Percentiles rank a stretch among this genome's conserved stretches.
Evolutionary conservation across 306 rosid genomes (phyloP).

Genomic region (Trifolium dubium): DNA sequence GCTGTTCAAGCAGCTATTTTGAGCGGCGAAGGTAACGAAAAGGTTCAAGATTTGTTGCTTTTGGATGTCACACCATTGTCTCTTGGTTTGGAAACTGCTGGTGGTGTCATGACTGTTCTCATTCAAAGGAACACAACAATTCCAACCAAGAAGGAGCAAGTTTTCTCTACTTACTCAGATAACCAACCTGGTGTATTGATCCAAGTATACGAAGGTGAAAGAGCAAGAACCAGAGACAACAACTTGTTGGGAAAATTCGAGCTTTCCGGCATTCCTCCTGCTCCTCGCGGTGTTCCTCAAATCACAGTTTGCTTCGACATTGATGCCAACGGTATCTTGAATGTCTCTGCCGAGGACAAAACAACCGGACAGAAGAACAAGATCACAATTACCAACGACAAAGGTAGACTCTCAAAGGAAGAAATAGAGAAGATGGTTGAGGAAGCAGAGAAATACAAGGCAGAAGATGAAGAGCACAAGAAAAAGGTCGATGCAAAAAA

Average conservation of each 20-base stretch:
- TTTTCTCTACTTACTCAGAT: slow-evolving; percentile 69
- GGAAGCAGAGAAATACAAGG: slow-evolving; percentile 73
- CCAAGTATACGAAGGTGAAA: slow-evolving; percentile 66
- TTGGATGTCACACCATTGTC: slow-evolving; percentile 73
- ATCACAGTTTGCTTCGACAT: slow-evolving; percentile 67
- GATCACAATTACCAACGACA: slow-evolving; percentile 65
- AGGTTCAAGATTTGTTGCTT: slow-evolving; percentile 66
- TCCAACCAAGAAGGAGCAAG: slow-evolving; percentile 76
- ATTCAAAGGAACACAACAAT: slow-evolving; percentile 73
- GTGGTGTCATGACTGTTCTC: slow-evolving; percentile 67
- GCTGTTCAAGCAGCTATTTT: slow-evolving; percentile 75
- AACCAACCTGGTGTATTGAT: slow-evolving; percentile 70
- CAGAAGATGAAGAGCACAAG: slow-evolving; percentile 68
- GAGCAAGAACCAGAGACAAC: slow-evolving; percentile 61
- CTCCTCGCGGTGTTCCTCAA: slow-evolving; percentile 65
- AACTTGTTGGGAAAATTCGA: slow-evolving; percentile 60
- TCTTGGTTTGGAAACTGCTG: slow-evolving; percentile 59
- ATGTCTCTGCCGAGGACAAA: slow-evolving; percentile 65
- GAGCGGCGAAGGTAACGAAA: slow-evolving; percentile 71
- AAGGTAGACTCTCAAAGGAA: slow-evolving; percentile 59
- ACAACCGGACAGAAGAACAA: slow-evolving; percentile 60
- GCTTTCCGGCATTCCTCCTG: slow-evolving; percentile 65
- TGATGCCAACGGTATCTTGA: slow-evolving; percentile 70
- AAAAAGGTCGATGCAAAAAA: slow-evolving; percentile 62
- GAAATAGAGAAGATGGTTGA: slow-evolving; percentile 68